Base-by-base conservation (phyloP, 2,329 filamentous ascomycete species). In the Colletotrichum sp. region DNA sequence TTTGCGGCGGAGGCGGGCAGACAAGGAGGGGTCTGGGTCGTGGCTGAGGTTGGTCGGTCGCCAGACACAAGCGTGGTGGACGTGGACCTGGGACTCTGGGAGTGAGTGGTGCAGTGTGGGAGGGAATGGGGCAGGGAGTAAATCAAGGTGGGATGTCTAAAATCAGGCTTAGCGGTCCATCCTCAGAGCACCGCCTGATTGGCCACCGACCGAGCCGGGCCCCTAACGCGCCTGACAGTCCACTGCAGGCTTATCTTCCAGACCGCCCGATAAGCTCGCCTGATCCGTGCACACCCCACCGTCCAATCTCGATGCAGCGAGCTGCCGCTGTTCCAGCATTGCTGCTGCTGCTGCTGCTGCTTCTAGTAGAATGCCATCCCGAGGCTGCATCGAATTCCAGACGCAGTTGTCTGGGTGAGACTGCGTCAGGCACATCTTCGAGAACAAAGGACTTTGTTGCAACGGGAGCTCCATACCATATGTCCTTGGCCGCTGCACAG, bases 121-220 rank as follows among this genome's bases (percentile, higher is more conserved):
- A 56, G 36, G 62, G 56, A 73, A 76, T 9, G 71, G 65, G 71
- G 62, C 52, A 76, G 74, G 62, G 71, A 69, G 76, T 77, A 76
- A 77, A 73, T 77, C 70, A 68, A 76, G 77, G 77, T 78, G 77
- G 77, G 77, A 78, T 78, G 77, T 76, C 70, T 48, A 78, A 78
- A 78, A 78, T 77, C 76, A 76, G 77, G 76, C 77, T 70, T 76
- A 58, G 62, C 48, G 30, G 75, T n/a, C 70, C 38, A 21, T 21
- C 16, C 8, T 26, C 34, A 32, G 13, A 52, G n/a, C n/a, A 52
- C 43, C n/a, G 43, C 43, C n/a, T 75, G 71, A 75, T 76, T 76
- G 74, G 71, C 24, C 30, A 15, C 56, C 74, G 71, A 74, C 74
- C 70, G 66, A 75, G 52, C n/a, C 55, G 32, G 61, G 43, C 52